Evolutionary conservation across 2,329 filamentous ascomycete genomes (phyloP), one percentile per base, ranked within the genome.

Genomic region (Chaetomiaceae sp.): DNA sequence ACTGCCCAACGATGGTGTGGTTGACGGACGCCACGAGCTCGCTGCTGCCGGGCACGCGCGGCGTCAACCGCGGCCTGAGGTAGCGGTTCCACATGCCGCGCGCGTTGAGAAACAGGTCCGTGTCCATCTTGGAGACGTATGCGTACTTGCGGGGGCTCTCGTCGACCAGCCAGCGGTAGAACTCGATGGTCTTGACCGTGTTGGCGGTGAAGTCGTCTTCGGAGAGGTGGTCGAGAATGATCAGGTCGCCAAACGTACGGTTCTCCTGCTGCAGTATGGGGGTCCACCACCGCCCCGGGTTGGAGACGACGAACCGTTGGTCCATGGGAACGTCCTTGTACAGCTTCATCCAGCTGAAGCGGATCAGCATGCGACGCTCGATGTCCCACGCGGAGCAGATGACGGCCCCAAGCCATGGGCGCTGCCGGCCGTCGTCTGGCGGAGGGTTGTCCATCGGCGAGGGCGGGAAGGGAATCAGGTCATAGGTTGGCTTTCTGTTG

Each of bases 121-220:
- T 43, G 41, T 43, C 41, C 41, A 43, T 43, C n/a, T 43, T 43
- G 41, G 41, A 43, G 22, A 43, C 41, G n/a, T 36, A 43, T 17
- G 27, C 32, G 24, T 43, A 43, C 15, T 43, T 43, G 3, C 33
- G 32, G 3, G 41, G 41, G 22, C 22, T 29, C 26, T 43, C 37
- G 9, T 43, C 41, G 32, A 20, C 24, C 4, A 43, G 41, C 41
- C 41, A 43, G 15, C 41, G 41, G 41, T 43, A 43, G 6, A 36
- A 43, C 41, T 43, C 41, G 24, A 43, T 20, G 3, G 41, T 43
- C 14, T 43, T 43, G 15, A 43, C 22, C 2, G 41, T 43, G 24
- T 43, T 43, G 33, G 41, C 41, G 4, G 41, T 43, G 15, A 43
- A 43, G 33, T 43, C 41, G 33, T 43, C 41, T 22, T 43, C 41